Evolutionary conservation across 257 asterid species (phyloP).

Genomic region (Solanum okadae): DNA sequence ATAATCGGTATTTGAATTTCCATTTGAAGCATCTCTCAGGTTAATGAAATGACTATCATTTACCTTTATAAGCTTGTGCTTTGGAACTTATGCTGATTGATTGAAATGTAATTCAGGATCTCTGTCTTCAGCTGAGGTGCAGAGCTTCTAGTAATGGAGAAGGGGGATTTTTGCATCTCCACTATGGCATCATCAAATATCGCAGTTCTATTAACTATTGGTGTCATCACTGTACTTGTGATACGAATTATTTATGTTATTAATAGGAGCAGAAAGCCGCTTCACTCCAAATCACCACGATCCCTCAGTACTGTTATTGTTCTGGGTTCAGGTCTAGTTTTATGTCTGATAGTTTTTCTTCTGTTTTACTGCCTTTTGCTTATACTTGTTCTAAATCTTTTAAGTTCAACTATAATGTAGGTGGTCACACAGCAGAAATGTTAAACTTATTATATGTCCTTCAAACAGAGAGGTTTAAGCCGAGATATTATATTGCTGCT

Average conservation of each 20-base stretch:
- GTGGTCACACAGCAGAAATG: constrained; percentile 99
- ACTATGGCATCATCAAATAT: constrained; percentile 7
- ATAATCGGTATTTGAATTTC: background rate
- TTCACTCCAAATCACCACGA: constrained; percentile 15
- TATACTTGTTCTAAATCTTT: background rate
- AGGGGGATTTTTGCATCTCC: constrained; percentile 1
- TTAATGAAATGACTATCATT: background rate
- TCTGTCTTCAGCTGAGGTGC: background rate
- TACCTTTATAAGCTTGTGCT: background rate
- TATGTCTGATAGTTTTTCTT: background rate
- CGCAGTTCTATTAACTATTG: constrained; percentile 18
- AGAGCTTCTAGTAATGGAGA: constrained; percentile 22
- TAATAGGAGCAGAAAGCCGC: constrained; percentile 29
- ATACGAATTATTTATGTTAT: constrained; percentile 43
- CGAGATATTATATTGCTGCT: constrained; percentile 81
- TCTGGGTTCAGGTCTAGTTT: constrained; percentile 65
- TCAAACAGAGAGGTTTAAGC: constrained; percentile 56
- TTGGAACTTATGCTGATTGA: background rate
- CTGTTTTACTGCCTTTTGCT: background rate
- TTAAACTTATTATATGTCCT: constrained; percentile 57
- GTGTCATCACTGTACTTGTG: constrained; percentile 24
- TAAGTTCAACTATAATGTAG: constrained; percentile 20
- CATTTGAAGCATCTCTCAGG: background rate
- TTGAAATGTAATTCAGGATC: background rate
- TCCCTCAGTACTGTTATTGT: constrained; percentile 53